A percentile compares a stretch with the other conserved stretches of the same genome.
These are phyloP conservation scores for Linderina pennispora DNA, from an alignment of 192 early-diverging fungal genomes.

Conservation along the genomic window DNA sequence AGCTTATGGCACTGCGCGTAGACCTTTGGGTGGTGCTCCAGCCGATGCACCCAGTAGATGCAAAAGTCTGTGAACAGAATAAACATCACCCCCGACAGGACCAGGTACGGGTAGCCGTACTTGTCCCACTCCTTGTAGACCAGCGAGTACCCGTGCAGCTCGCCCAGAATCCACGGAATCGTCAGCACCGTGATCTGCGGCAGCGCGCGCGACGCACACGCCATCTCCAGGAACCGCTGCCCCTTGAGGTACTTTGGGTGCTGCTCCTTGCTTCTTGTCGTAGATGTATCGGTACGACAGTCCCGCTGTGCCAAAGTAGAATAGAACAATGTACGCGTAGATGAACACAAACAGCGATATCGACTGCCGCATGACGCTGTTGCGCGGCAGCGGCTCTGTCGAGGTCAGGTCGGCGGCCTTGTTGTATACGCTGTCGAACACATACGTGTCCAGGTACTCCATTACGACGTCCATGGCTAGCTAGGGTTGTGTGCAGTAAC, in stretches of 20 bases:
- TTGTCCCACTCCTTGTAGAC: slow-evolving; percentile 68
- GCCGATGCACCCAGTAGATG: slow-evolving; percentile 97
- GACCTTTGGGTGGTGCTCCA: slow-evolving; percentile 81
- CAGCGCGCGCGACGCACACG: slow-evolving; percentile 67
- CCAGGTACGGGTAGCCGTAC: slow-evolving; percentile 71
- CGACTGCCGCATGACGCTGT: slow-evolving; percentile 65
- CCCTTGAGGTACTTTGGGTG: slow-evolving; percentile 92
- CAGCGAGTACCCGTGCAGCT: slow-evolving; percentile 82
- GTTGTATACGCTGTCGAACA: slow-evolving; percentile 58
- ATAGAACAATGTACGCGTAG: slow-evolving; percentile 63
- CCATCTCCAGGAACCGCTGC: slow-evolving; percentile 86
- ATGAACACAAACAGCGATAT: slow-evolving; percentile 67
- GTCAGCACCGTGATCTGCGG: slow-evolving; percentile 79
- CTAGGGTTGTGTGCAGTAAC: background rate
- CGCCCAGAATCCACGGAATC: slow-evolving; percentile 86
- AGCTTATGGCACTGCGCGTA: slow-evolving; percentile 89
- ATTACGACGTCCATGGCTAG: slow-evolving; percentile 60
- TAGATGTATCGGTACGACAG: slow-evolving; percentile 82
- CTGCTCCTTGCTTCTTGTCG: slow-evolving; percentile 81
- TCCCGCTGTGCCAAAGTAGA: slow-evolving; percentile 75
- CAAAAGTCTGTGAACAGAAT: slow-evolving; percentile 90
- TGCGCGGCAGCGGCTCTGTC: slow-evolving; percentile 44
- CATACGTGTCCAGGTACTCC: slow-evolving; percentile 55
- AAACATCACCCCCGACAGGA: slow-evolving; percentile 63
- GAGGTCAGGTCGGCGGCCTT: slow-evolving; percentile 43